phyloP scores from a whole-genome alignment of 352 stramenopile species.

The Peronospora farinosa region DNA sequence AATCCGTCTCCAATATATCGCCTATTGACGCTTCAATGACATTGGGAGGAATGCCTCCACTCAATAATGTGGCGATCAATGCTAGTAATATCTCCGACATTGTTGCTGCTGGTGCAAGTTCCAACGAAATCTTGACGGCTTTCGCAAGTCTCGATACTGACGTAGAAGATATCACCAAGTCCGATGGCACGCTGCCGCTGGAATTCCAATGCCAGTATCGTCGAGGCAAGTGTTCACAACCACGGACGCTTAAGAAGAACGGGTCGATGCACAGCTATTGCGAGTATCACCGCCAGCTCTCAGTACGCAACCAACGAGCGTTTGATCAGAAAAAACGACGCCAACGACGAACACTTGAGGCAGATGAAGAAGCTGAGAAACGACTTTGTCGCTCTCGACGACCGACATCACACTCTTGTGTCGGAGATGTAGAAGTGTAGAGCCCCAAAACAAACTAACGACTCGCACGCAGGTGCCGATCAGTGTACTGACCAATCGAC shows the following conservation, averaged over 20 bases:
- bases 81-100: neutral
- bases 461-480: slow-evolving; percentile 4
- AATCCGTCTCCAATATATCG: neutral
- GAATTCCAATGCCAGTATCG: slow-evolving; percentile 44
- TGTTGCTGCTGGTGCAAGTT: neutral
- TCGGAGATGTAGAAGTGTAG: neutral
- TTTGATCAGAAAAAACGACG: slow-evolving; percentile 48
- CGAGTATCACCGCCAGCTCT: slow-evolving; percentile 51
- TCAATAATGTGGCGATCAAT: slow-evolving; percentile 6
- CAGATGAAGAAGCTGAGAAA: neutral
- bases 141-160: slow-evolving; percentile 27
- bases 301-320: slow-evolving; percentile 48
- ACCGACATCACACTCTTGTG: neutral
- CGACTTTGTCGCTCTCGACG: neutral
- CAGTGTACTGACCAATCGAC: slow-evolving; percentile 1
- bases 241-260: slow-evolving; percentile 62
- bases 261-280: slow-evolving; percentile 58
- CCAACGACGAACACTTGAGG: slow-evolving; percentile 5
- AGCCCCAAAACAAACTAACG: neutral
- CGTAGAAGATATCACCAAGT: neutral
- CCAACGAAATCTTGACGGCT: slow-evolving; percentile 25
- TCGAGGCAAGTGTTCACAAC: slow-evolving; percentile 41
- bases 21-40: slow-evolving; percentile 23
- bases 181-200: neutral
- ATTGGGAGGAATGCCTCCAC: slow-evolving; percentile 18